Percentiles rank a stretch among this genome's conserved stretches.
phyloP scores from a whole-genome alignment of 2,329 filamentous ascomycete genomes.

The Diaporthe amygdali region DNA sequence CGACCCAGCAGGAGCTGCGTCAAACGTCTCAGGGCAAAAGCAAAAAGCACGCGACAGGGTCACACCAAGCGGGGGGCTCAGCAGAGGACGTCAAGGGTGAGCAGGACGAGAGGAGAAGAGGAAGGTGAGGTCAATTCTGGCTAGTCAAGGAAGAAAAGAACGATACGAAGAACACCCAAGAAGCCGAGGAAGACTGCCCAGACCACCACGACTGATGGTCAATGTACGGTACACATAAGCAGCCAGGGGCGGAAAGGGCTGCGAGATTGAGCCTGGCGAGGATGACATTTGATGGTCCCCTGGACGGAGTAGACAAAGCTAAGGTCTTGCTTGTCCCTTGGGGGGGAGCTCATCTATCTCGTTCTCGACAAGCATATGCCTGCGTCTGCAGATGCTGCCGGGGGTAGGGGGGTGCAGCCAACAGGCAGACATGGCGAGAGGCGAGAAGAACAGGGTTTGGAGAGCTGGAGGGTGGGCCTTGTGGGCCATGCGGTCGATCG shows the following conservation, averaged over 20 bases:
- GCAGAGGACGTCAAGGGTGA: background rate
- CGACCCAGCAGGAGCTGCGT: background rate
- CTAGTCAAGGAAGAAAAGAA: background rate
- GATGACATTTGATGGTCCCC: constrained; percentile 2
- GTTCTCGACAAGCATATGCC: constrained; percentile 7
- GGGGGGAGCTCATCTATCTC: background rate
- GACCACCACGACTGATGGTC: background rate
- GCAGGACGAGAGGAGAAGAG: background rate
- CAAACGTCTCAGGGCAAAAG: constrained; percentile 7
- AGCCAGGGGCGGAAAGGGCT: constrained; percentile 4
- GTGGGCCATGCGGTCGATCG: background rate
- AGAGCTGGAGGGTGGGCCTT: background rate
- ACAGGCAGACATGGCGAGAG: background rate
- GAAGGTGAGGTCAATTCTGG: too few relatives aligned
- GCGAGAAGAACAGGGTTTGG: background rate
- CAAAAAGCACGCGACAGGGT: constrained; percentile 10
- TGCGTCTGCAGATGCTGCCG: background rate
- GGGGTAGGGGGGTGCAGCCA: background rate
- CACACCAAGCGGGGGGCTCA: background rate
- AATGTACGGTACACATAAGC: background rate
- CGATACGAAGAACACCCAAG: background rate
- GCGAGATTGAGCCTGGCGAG: background rate
- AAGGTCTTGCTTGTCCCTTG: background rate
- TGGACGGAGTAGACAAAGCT: constrained; percentile 3
- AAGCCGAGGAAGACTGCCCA: background rate